phyloP scores from a whole-genome alignment of 1,284 basidiomycete species.

The Microbotryum lychnidis-dioicae region DNA sequence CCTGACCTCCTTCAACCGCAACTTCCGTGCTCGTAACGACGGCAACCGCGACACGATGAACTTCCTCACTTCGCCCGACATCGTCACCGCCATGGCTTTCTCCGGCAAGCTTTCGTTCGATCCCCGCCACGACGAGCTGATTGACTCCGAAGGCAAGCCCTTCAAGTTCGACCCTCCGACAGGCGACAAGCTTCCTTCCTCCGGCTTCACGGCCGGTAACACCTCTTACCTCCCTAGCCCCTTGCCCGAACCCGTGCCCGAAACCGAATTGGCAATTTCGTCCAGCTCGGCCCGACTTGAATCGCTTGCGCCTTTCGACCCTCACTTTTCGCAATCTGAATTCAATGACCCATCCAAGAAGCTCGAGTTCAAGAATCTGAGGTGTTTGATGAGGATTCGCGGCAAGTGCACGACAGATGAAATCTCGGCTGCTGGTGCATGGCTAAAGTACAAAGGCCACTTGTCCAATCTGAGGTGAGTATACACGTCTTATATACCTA shows the following conservation, averaged over 20 bases:
- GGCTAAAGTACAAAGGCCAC: constrained; percentile 87
- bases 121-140: constrained; percentile 74
- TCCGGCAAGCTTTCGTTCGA: constrained; percentile 93
- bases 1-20: constrained; percentile 93
- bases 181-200: constrained; percentile 73
- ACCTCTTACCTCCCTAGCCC: constrained; percentile 69
- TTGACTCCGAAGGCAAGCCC: constrained; percentile 44
- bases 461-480: constrained; percentile 33
- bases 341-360: constrained; percentile 48
- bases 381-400: constrained; percentile 77
- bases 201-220: constrained; percentile 77
- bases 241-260: constrained; percentile 56
- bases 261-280: constrained; percentile 69
- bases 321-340: constrained; percentile 55
- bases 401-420: constrained; percentile 99
- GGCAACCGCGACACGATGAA: constrained; percentile 95
- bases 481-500: not conserved
- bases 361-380: constrained; percentile 61
- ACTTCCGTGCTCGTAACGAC: constrained; percentile 97
- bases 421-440: constrained; percentile 90
- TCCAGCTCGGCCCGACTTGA: constrained; percentile 80
- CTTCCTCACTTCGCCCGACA: constrained; percentile 92
- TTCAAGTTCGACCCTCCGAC: constrained; percentile 83
- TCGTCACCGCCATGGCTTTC: constrained; percentile 89
- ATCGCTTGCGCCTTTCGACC: constrained; percentile 73